Evolutionary conservation across 768 basidiomycete genomes (phyloP).

Genomic region (Lactarius psammicola): DNA sequence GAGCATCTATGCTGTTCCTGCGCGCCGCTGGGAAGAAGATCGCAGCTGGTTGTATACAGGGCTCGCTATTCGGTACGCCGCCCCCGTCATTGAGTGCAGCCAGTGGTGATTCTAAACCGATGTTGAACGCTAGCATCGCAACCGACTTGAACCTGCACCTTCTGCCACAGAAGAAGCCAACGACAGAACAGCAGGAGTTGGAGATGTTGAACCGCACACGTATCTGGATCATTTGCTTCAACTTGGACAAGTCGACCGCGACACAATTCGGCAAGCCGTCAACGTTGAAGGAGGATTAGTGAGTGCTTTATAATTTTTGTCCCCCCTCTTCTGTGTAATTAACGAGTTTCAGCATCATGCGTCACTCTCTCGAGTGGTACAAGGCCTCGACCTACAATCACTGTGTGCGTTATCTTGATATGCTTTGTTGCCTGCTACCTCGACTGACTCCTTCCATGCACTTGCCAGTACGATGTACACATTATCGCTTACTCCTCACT

Average conservation of each 20-base stretch:
- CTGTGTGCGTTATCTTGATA: slow-evolving; percentile 9
- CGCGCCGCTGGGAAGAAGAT: slow-evolving; percentile 85
- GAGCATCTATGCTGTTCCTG: slow-evolving; percentile 73
- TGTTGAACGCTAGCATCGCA: slow-evolving; percentile 61
- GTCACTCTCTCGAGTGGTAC: slow-evolving; percentile 26
- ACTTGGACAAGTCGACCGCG: slow-evolving; percentile 85
- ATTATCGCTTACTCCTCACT: slow-evolving; percentile 26
- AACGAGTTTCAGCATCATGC: slow-evolving; percentile 19
- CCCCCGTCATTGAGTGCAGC: slow-evolving; percentile 27
- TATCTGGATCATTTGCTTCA: slow-evolving; percentile 88
- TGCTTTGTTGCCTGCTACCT: too few species aligned
- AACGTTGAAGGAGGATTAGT: slow-evolving; percentile 73
- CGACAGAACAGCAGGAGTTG: slow-evolving; percentile 77
- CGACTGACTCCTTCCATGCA: neutral
- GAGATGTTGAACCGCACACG: slow-evolving; percentile 89
- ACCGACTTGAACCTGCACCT: slow-evolving; percentile 88
- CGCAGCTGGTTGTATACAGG: slow-evolving; percentile 89
- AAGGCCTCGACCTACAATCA: slow-evolving; percentile 24
- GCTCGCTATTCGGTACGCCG: slow-evolving; percentile 70
- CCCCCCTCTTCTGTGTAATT: neutral
- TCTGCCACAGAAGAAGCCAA: slow-evolving; percentile 66
- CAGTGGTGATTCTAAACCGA: neutral
- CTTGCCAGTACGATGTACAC: slow-evolving; percentile 25
- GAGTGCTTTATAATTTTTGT: slow-evolving; percentile 44
- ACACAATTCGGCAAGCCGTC: slow-evolving; percentile 87